Base-by-base conservation (phyloP, 2,329 filamentous ascomycete species). In the Massarina eburnea region DNA sequence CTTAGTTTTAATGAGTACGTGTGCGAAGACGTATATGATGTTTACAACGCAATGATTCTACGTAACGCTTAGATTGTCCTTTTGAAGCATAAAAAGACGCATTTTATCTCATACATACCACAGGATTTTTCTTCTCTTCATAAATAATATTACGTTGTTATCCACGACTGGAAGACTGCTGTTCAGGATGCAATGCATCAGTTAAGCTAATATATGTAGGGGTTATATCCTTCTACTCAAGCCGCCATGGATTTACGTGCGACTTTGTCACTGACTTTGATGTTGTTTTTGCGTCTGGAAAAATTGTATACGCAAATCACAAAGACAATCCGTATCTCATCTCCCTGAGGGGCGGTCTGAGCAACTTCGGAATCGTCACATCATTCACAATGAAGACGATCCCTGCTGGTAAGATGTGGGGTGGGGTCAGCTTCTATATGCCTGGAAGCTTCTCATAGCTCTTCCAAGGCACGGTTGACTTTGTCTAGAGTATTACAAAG, bases 201-300 rank as follows among this genome's bases (percentile, higher is more conserved):
- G n/a, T n/a, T n/a, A 17, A 33, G 12, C 30, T 33, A 6, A 33
- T 14, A n/a, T 7, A n/a, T 33, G 15, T 17, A 59, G 60, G 61
- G 27, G 62, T 61, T 2, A 43, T 64, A 8, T 55, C 45, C 2
- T 65, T 55, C 42, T 57, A 61, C 34, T 54, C 52, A 4, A 43
- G 44, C 5, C 17, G 47, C 19, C 17, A 47, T 17, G 64, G 64
- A 1, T 58, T 38, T 48, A 50, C 32, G 1, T 54, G 53, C 22
- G 50, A 56, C 29, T 49, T 35, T 5, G 43, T 54, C 5, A 15
- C 29, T 22, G 52, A 54, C 27, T 47, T 66, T 35, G 71, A 78
- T 47, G 67, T 76, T 24, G 71, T 75, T 14, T 62, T 77, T 15
- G 70, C 73, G 10, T 70, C 69, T 52, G 71, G 70, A 8, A 66